Conservation (phyloP, 306 rosid species). For the Mimosa pudica region DNA sequence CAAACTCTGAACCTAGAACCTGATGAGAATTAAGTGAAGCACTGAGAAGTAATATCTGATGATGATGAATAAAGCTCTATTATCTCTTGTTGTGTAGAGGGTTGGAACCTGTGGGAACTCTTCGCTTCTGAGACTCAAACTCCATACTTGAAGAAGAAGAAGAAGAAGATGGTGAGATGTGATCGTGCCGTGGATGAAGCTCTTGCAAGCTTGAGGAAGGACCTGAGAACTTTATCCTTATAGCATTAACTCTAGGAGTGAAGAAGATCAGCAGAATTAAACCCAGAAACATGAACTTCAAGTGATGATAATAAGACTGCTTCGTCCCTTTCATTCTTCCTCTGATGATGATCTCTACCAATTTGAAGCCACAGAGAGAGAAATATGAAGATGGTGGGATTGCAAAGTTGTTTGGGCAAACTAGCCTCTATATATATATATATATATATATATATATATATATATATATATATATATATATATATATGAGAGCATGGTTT, state of each 20-base stretch:
- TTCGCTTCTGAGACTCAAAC: conserved; percentile 63
- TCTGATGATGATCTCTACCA: background rate
- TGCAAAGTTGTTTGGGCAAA: conserved; percentile 29
- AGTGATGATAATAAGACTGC: conserved; percentile 46
- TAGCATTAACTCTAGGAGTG: conserved; percentile 46
- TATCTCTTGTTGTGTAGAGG: conserved; percentile 91
- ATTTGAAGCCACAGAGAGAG: background rate
- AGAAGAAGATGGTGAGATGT: conserved; percentile 41
- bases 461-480: background rate
- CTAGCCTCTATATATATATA: background rate
- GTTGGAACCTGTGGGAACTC: conserved; percentile 92
- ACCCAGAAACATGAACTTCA: conserved; percentile 34
- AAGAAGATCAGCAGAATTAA: conserved; percentile 41
- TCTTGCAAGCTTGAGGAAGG: conserved; percentile 46
- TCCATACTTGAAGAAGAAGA: conserved; percentile 20
- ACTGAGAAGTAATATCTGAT: background rate
- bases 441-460: background rate
- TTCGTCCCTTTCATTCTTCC: conserved; percentile 49
- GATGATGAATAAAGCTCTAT: conserved; percentile 13
- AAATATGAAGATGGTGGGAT: conserved; percentile 14
- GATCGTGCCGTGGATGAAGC: conserved; percentile 39
- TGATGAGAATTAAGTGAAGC: background rate
- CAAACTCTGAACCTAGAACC: conserved; percentile 30
- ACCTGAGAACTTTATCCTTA: conserved; percentile 44
- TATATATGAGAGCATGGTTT: conserved; percentile 1